Base-by-base conservation (phyloP, 192 early-diverging fungal species). In the Gryganskiella cystojenkinii region DNA sequence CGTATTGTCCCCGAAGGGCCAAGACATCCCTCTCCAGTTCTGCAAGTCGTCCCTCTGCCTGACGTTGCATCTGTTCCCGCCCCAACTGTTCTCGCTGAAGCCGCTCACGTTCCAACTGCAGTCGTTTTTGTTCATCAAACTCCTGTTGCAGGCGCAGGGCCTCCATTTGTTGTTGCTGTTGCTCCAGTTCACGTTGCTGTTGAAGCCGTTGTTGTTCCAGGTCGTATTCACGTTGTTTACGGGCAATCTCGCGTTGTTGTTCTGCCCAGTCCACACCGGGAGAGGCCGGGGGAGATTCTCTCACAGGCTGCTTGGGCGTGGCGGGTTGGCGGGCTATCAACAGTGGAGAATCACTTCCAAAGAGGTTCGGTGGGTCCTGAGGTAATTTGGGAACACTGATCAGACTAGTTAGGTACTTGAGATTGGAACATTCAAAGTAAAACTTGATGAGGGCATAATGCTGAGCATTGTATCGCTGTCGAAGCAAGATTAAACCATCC, bases 351-450 rank as follows among this genome's bases (percentile, higher is more conserved):
- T 81, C 84, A 56, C 86, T 79, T 7, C 90, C 94, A 22, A 96
- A 85, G 57, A 98, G 89, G 60, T 93, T 90, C 46, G 95, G 93
- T 54, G 95, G 91, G 55, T 94, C 86, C 70, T 85, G 86, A 2
- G 92, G 84, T 35, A 96, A 80, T 57, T 86, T 88, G 15, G 95
- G 97, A 19, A 98, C 93, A 27, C 82, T 87, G 56, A 97, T 94
- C 44, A 98, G 85, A 47, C 93, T 95, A 15, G 94, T 96, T 37
- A 98, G 79, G 82, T 97, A 98, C 60, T 89, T 89, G 22, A 98
- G 73, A 46, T 91, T 91, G 27, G 90, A 90, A 71, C 94, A 95
- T 53, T 96, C 92, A 74, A 88, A 85, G 84, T 99, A 99, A 79
- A 97, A 99, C 63, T 89, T 88, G 66, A 93, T 84, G 58, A 99